Percentiles rank a stretch among this genome's conserved stretches.
phyloP scores from a whole-genome alignment of 208 protist species.

The Histomonas meleagridis region DNA sequence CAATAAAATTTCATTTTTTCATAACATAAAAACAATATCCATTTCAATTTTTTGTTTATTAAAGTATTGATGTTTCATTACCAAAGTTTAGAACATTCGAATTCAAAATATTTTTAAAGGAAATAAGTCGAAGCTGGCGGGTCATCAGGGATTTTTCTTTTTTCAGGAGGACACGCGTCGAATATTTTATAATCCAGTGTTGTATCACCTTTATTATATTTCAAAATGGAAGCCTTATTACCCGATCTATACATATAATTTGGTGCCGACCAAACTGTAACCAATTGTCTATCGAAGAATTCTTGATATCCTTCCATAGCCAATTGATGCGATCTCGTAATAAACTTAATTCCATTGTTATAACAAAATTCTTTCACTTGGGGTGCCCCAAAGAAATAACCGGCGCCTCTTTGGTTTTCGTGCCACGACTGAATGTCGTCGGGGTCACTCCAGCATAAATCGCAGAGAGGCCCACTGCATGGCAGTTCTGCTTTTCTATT shows the following conservation, averaged over 20 bases:
- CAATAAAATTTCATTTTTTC: too few relatives aligned
- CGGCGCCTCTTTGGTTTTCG: slow-evolving; percentile 66
- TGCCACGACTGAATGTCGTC: slow-evolving; percentile 66
- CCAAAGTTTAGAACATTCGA: too few relatives aligned
- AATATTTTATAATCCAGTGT: too few relatives aligned
- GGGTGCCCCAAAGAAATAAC: slow-evolving; percentile 68
- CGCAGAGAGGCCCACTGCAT: slow-evolving; percentile 53
- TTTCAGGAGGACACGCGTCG: background rate
- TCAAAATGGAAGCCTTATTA: slow-evolving; percentile 90
- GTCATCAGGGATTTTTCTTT: slow-evolving; percentile 18
- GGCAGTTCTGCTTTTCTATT: slow-evolving; percentile 61
- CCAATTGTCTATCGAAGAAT: slow-evolving; percentile 63
- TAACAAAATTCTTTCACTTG: slow-evolving; percentile 59
- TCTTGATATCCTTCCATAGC: slow-evolving; percentile 79
- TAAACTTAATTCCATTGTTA: slow-evolving; percentile 63
- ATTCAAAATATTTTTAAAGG: slow-evolving; percentile 18
- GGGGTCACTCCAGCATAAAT: slow-evolving; percentile 74
- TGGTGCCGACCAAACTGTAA: slow-evolving; percentile 77
- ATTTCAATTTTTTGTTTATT: too few relatives aligned
- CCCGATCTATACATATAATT: slow-evolving; percentile 70
- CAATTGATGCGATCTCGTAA: slow-evolving; percentile 70
- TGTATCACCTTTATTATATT: slow-evolving; percentile 51
- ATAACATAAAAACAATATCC: too few relatives aligned
- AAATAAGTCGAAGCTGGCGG: background rate
- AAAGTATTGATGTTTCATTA: too few relatives aligned